Conservation (phyloP, 78 protist genomes). For the Dictyostelium brefeldianum region DNA sequence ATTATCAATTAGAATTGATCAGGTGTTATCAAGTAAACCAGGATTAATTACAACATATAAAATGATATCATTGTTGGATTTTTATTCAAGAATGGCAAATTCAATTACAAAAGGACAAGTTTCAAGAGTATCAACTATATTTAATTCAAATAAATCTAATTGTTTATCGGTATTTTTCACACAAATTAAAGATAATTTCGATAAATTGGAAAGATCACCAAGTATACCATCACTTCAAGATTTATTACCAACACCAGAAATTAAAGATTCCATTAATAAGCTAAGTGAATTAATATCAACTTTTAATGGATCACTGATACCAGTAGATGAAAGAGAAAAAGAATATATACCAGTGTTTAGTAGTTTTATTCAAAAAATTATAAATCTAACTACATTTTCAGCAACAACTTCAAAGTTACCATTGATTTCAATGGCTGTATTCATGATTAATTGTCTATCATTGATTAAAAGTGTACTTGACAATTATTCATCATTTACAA, state of each 20-base stretch:
- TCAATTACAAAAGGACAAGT: not conserved
- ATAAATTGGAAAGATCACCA: constrained; percentile 13
- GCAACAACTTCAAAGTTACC: constrained; percentile 51
- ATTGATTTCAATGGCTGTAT: constrained; percentile 58
- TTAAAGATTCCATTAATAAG: constrained; percentile 57
- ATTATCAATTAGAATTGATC: constrained; percentile 69
- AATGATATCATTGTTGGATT: constrained; percentile 66
- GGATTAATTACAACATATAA: constrained; percentile 44
- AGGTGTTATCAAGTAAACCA: constrained; percentile 70
- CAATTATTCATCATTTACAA: not conserved
- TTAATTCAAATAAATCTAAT: not conserved
- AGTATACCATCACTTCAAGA: constrained; percentile 8
- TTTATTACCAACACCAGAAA: constrained; percentile 30
- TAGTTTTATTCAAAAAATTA: constrained; percentile 49
- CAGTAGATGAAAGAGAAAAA: constrained; percentile 38
- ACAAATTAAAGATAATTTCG: constrained; percentile 69
- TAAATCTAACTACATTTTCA: constrained; percentile 30
- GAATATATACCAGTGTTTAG: constrained; percentile 67
- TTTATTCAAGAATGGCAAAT: constrained; percentile 44
- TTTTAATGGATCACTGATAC: constrained; percentile 58
- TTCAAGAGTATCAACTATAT: not conserved
- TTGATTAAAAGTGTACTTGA: not conserved
- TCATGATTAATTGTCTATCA: constrained; percentile 62
- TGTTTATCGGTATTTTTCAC: constrained; percentile 37
- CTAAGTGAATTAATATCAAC: constrained; percentile 53